Conservation (phyloP, 2,329 filamentous ascomycete species). For the Metarhizium sp. region DNA sequence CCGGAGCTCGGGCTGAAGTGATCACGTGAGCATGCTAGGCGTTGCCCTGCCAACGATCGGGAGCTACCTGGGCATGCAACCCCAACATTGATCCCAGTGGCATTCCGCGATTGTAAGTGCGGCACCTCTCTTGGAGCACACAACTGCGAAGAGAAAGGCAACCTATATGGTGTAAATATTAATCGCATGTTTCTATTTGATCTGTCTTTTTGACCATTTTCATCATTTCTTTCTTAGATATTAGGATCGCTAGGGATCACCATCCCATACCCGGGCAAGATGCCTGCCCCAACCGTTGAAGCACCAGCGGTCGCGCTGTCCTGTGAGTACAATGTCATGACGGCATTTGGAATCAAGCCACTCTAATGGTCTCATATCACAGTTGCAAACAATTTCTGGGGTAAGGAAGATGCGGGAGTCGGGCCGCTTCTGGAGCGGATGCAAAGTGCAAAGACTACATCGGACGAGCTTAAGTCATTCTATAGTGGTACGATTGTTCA, state of each 20-base stretch:
- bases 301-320: slow-evolving; percentile 58
- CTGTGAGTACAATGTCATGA: slow-evolving; percentile 35
- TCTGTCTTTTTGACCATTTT: background rate
- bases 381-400: slow-evolving; percentile 99
- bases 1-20: background rate
- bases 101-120: background rate
- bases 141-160: background rate
- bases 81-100: slow-evolving; percentile 1
- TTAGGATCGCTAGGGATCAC: background rate
- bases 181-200: background rate
- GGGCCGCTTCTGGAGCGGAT: slow-evolving; percentile 86
- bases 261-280: slow-evolving; percentile 23
- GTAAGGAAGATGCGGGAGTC: slow-evolving; percentile 96
- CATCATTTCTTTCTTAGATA: background rate
- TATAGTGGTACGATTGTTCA: slow-evolving; percentile 56
- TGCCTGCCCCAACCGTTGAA: slow-evolving; percentile 54
- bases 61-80: background rate
- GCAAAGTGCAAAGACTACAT: slow-evolving; percentile 87
- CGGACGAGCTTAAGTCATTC: slow-evolving; percentile 87
- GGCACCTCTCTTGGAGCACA: background rate
- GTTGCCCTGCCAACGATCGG: slow-evolving; percentile 13
- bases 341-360: background rate
- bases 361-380: background rate
- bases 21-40: slow-evolving; percentile 16
- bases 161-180: background rate